Evolutionary conservation across 2,329 filamentous ascomycete genomes (phyloP).

Genomic region (Drechslerella dactyloides): DNA sequence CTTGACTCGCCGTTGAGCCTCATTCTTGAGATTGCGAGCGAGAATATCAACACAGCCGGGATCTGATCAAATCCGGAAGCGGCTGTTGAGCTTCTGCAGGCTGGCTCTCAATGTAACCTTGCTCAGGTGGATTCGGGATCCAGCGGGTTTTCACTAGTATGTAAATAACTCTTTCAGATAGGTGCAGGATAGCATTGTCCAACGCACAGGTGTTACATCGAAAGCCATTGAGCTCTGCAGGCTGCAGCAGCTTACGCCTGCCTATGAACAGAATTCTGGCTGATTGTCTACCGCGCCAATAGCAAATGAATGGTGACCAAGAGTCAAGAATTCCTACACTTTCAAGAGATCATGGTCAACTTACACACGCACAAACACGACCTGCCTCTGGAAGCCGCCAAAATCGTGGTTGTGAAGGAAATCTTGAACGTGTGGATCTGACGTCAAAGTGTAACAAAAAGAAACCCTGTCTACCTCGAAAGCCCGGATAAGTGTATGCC

Average conservation of each 20-base stretch:
- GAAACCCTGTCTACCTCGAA: neutral
- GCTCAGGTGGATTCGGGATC: slow-evolving; percentile 12
- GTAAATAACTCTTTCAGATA: neutral
- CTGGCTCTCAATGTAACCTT: slow-evolving; percentile 40
- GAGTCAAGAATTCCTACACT: no score
- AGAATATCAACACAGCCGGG: slow-evolving; percentile 13
- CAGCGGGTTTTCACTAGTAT: neutral
- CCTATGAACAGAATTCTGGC: no score
- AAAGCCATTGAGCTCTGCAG: no score
- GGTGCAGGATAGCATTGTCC: neutral
- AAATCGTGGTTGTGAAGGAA: slow-evolving; percentile 7
- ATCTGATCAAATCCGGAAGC: slow-evolving; percentile 31
- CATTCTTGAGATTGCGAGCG: slow-evolving; percentile 13
- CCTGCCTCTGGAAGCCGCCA: no score
- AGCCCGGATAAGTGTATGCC: no score
- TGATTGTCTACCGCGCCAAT: no score
- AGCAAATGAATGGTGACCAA: no score
- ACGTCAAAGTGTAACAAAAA: slow-evolving; percentile 49
- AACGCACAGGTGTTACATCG: no score
- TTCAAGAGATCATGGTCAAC: no score
- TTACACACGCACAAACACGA: no score
- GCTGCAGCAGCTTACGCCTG: no score
- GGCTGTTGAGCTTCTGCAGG: slow-evolving; percentile 25
- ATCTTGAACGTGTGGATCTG: slow-evolving; percentile 19
- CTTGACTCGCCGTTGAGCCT: slow-evolving; percentile 19